Conservation (phyloP, 768 basidiomycete genomes). For the Tulasnella sp. region DNA sequence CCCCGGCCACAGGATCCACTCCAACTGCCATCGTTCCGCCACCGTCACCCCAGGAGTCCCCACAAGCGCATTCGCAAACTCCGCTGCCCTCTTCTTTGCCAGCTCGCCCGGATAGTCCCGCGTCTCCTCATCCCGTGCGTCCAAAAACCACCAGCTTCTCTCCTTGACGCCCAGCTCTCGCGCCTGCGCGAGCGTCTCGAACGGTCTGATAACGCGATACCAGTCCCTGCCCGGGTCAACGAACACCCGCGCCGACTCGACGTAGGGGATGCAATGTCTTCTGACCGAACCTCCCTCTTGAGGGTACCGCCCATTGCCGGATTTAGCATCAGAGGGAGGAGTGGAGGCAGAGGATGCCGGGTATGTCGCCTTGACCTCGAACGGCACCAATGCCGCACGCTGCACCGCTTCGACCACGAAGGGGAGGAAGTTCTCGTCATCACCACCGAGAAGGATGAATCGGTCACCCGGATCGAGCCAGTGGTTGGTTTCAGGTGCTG, state of each 20-base stretch:
- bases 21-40: neutral
- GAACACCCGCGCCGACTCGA: conserved; percentile 5
- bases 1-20: neutral
- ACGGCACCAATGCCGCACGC: conserved; percentile 5
- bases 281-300: neutral
- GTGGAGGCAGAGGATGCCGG: neutral
- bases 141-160: conserved; percentile 7
- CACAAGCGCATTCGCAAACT: conserved; percentile 5
- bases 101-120: neutral
- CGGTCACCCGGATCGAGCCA: conserved; percentile 3
- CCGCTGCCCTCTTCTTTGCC: neutral
- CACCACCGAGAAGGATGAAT: conserved; percentile 7
- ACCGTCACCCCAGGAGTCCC: neutral
- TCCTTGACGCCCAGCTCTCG: neutral
- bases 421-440: conserved; percentile 5
- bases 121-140: conserved; percentile 1
- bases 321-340: too few relatives aligned
- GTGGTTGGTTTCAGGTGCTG: conserved; percentile 1
- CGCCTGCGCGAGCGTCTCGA: conserved; percentile 9
- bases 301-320: too few relatives aligned
- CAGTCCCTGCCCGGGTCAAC: conserved; percentile 7
- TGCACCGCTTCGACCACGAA: conserved; percentile 4
- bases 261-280: conserved; percentile 7
- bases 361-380: neutral
- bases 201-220: neutral